phyloP scores from a whole-genome alignment of 2,329 filamentous ascomycete species.

The Malbranchea zuffiana region DNA sequence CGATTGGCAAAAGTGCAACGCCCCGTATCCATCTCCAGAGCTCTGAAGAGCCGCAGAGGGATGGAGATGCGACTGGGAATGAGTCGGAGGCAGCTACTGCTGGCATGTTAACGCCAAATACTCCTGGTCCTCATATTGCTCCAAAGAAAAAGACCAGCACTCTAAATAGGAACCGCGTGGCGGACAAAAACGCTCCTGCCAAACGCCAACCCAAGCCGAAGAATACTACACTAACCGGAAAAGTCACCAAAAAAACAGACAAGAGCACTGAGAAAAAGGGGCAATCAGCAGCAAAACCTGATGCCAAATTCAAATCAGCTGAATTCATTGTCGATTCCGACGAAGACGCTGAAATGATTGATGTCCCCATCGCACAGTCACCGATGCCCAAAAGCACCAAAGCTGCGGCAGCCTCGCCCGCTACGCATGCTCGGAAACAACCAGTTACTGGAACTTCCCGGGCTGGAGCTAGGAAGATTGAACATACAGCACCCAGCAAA shows the following conservation, averaged over 20 bases:
- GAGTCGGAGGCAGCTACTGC: constrained; percentile 27
- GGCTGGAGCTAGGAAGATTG: not conserved
- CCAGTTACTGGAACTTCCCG: constrained; percentile 6
- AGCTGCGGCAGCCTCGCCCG: constrained; percentile 2
- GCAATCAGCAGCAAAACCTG: constrained; percentile 23
- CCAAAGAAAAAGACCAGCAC: not conserved
- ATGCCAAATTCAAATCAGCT: constrained; percentile 42
- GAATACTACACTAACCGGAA: constrained; percentile 36
- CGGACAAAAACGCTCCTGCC: constrained; percentile 36
- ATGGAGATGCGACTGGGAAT: constrained; percentile 26
- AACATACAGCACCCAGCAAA: constrained; percentile 8
- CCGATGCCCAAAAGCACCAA: constrained; percentile 17
- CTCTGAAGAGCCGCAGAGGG: constrained; percentile 27
- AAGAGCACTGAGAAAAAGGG: constrained; percentile 22
- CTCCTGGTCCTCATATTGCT: constrained; percentile 13
- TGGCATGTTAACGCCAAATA: constrained; percentile 20
- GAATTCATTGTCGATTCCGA: constrained; percentile 45
- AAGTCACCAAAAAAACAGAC: constrained; percentile 37
- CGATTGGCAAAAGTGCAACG: constrained; percentile 29
- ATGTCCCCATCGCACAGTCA: constrained; percentile 17
- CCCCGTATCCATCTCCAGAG: constrained; percentile 30
- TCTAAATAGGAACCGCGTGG: constrained; percentile 25
- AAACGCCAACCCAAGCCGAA: constrained; percentile 40
- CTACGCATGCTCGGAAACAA: constrained; percentile 10
- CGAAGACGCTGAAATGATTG: constrained; percentile 35